Percentiles rank a stretch among this genome's conserved stretches.
phyloP scores from a whole-genome alignment of 768 basidiomycete genomes.

The Sporobolomyces roseus region DNA sequence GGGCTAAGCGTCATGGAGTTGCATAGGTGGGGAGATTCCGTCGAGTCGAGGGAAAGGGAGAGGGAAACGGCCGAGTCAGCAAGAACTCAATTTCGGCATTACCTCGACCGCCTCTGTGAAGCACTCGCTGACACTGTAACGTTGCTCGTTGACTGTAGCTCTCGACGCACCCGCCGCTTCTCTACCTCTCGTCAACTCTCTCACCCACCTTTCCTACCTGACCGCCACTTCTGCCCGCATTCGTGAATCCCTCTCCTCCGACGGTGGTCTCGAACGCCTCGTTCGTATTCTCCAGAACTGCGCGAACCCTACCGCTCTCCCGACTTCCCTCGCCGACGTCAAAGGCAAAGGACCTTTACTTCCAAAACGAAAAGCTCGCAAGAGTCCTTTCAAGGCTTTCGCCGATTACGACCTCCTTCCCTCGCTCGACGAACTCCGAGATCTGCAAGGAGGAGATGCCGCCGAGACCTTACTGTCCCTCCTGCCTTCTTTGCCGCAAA shows the following conservation, averaged over 20 bases:
- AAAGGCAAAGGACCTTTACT: conserved; percentile 17
- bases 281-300: conserved; percentile 84
- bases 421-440: conserved; percentile 6
- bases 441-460: not conserved
- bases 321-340: conserved; percentile 1
- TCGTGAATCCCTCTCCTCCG: conserved; percentile 96
- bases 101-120: too few species aligned
- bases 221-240: conserved; percentile 96
- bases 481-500: not conserved
- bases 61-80: conserved; percentile 4
- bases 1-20: too few species aligned
- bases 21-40: too few species aligned
- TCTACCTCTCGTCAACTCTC: conserved; percentile 80
- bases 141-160: conserved; percentile 32
- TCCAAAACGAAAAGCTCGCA: conserved; percentile 7
- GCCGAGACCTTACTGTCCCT: conserved; percentile 3
- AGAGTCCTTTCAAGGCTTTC: conserved; percentile 42
- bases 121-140: not conserved
- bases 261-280: conserved; percentile 93
- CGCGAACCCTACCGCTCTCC: conserved; percentile 11
- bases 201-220: conserved; percentile 91
- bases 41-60: not conserved
- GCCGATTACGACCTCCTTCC: conserved; percentile 38
- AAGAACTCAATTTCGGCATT: too few species aligned
- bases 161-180: conserved; percentile 53